Base-by-base conservation (phyloP, 768 basidiomycete species). In the Daedaleopsis nitida region DNA sequence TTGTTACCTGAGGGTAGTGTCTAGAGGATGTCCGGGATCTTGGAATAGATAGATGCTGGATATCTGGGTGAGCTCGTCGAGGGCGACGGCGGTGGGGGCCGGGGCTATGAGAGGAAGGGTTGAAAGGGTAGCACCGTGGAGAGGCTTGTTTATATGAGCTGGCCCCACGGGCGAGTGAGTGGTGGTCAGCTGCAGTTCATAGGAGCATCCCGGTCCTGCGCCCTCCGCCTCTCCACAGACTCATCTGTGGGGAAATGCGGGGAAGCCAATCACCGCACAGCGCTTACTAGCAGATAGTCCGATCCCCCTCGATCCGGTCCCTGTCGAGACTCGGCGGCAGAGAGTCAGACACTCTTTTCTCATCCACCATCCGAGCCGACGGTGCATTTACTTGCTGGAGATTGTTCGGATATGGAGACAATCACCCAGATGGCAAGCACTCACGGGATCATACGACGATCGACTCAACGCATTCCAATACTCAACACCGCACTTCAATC, bases 171-270 rank as follows among this genome's bases (percentile, higher is more conserved):
- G 27, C 49, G 51, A 45, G 43, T 17, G 60, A 19, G 49, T 48
- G 50, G 47, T 49, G 48, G 44, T 35, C 37, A 27, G 19, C 12
- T 5, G 14, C 52, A n/a, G 35, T 37, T 11, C 38, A 39, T 38
- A 24, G 21, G 21, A 49, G 21, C 47, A 21, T 23, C 37, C n/a
- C 37, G 37, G 51, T 34, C 52, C 35, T 17, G 19, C 38, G 23
- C 50, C 19, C 27, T n/a, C 32, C 32, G 10, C 50, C 8, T 32
- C 23, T 17, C 16, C 35, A n/a, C 43, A 35, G 53, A 21, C 14
- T 47, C 35, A 38, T 35, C 47, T 50, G 35, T 56, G 60, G 60
- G 43, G 51, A 62, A 62, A 53, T 57, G 60, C 60, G 60, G 60
- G 60, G 60, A 48, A 57, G 27, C 39, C 48, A 48, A 55, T 60